Conservation (phyloP, 176 grass and related monocot species). For the Olyra latifolia region DNA sequence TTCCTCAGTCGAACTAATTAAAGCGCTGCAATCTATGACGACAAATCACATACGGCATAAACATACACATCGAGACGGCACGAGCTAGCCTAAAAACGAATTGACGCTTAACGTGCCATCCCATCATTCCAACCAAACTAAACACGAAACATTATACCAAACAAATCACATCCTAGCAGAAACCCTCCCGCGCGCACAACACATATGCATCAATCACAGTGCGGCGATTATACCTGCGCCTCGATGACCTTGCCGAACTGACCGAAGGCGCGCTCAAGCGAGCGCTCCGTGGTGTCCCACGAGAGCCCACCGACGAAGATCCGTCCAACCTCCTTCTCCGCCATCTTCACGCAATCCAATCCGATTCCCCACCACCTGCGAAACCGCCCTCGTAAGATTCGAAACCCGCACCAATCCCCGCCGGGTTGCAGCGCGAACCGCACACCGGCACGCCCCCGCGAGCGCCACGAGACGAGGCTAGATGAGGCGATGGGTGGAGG, state of each 20-base stretch:
- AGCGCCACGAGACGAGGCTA: neutral
- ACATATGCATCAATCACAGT: neutral
- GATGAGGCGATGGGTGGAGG: neutral
- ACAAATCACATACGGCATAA: neutral
- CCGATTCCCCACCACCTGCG: slow-evolving; percentile 21
- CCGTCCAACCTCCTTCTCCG: slow-evolving; percentile 68
- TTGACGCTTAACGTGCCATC: neutral
- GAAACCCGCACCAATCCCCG: neutral
- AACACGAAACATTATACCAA: neutral
- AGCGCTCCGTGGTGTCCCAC: slow-evolving; percentile 80
- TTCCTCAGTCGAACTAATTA: neutral
- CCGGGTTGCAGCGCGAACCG: neutral
- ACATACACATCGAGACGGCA: neutral
- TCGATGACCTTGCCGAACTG: slow-evolving; percentile 87
- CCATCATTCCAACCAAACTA: neutral
- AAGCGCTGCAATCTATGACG: neutral
- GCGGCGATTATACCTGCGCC: slow-evolving; percentile 47
- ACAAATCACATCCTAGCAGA: neutral
- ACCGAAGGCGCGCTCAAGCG: slow-evolving; percentile 58
- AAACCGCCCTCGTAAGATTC: neutral
- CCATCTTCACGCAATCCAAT: slow-evolving; percentile 45
- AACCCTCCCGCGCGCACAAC: neutral
- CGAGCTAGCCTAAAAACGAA: neutral
- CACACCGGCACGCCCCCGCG: neutral
- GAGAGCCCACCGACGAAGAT: slow-evolving; percentile 92